phyloP scores from a whole-genome alignment of 345 rosid genomes.

The Syzygium grande region DNA sequence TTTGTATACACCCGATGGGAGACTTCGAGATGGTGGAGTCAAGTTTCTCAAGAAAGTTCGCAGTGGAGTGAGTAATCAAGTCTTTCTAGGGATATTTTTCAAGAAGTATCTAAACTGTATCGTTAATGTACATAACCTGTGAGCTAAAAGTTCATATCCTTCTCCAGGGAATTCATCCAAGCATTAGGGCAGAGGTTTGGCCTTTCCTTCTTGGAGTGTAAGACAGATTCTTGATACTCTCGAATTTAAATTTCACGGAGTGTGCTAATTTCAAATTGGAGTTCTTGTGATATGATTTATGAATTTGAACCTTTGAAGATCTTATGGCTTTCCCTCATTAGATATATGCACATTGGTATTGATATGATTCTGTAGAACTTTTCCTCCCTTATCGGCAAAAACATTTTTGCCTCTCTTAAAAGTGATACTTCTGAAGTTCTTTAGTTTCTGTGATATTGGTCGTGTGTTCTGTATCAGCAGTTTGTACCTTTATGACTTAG shows the following conservation, averaged over 20 bases:
- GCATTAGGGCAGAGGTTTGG: slow-evolving; percentile 88
- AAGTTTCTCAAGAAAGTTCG: slow-evolving; percentile 85
- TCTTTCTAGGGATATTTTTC: not conserved
- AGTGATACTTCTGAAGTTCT: not conserved
- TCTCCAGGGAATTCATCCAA: slow-evolving; percentile 87
- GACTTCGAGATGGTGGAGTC: slow-evolving; percentile 64
- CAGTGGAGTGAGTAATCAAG: slow-evolving; percentile 60
- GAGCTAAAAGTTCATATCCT: not conserved
- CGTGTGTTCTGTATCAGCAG: not conserved
- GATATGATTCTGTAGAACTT: not conserved
- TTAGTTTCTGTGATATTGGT: not conserved
- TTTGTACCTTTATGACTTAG: not conserved
- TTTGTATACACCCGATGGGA: slow-evolving; percentile 65
- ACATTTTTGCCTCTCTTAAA: not conserved
- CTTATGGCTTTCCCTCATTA: not conserved
- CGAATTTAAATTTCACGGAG: not conserved
- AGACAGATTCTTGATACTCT: slow-evolving; percentile 17
- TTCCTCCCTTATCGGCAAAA: not conserved
- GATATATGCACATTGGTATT: not conserved
- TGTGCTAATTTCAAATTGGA: not conserved
- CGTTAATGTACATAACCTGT: not conserved
- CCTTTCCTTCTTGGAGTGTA: slow-evolving; percentile 99
- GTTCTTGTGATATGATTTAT: not conserved
- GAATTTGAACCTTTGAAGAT: not conserved
- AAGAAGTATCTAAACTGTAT: not conserved